Conservation (phyloP, 495 filamentous ascomycete genomes). For the Cairneyella variabilis region DNA sequence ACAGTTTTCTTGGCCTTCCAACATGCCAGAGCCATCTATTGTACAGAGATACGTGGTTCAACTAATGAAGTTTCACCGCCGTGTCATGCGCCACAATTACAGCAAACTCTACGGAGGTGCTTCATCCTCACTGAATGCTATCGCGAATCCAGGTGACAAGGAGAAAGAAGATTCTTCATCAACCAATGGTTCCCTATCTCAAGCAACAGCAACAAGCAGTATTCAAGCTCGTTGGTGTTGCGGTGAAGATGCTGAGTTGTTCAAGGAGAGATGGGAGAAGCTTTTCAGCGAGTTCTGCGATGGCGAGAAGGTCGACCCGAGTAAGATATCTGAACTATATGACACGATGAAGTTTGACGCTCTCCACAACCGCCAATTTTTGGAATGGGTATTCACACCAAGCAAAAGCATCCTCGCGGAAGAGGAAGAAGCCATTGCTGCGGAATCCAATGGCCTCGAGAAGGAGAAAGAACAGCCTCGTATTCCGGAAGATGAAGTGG, state of each 20-base stretch:
- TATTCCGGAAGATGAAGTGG: conserved; percentile 31
- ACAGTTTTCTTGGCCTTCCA: conserved; percentile 97
- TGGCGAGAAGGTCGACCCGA: conserved; percentile 94
- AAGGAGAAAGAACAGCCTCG: conserved; percentile 24
- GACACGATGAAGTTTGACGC: conserved; percentile 99
- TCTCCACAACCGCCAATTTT: conserved; percentile 89
- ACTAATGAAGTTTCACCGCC: conserved; percentile 94
- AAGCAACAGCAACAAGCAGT: conserved; percentile 53
- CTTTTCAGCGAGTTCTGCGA: conserved; percentile 95
- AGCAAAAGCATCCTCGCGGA: conserved; percentile 63
- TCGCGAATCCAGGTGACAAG: conserved; percentile 43
- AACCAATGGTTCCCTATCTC: conserved; percentile 44
- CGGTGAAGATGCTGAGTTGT: conserved; percentile 89
- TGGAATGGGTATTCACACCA: conserved; percentile 98
- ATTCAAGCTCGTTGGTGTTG: conserved; percentile 96
- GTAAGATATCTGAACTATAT: conserved; percentile 95
- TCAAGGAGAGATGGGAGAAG: conserved; percentile 98
- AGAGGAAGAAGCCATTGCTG: conserved; percentile 32
- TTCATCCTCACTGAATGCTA: conserved; percentile 53
- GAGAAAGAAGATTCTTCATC: conserved; percentile 33
- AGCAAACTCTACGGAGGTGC: conserved; percentile 64
- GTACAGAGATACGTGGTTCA: conserved; percentile 90
- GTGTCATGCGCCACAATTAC: conserved; percentile 91
- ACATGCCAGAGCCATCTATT: conserved; percentile 86
- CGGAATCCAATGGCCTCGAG: conserved; percentile 34